phyloP scores from a whole-genome alignment of 2,329 filamentous ascomycete species.

The Colletotrichum simmondsii region DNA sequence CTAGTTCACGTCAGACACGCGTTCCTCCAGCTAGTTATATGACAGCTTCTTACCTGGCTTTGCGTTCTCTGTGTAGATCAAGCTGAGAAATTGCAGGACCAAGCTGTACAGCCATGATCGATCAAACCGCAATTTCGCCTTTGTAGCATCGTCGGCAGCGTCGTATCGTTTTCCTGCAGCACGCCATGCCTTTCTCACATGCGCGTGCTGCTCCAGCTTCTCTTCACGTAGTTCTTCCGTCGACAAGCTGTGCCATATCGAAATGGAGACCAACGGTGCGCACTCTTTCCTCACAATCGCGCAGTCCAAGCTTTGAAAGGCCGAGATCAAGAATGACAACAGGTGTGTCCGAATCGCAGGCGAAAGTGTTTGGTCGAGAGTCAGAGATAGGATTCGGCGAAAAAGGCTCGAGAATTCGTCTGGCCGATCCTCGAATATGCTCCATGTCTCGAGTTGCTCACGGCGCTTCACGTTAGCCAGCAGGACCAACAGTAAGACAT shows the following conservation, averaged over 20 bases:
- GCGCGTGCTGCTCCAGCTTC: conserved; percentile 77
- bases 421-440: conserved; percentile 82
- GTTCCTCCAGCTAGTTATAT: conserved; percentile 19
- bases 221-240: conserved; percentile 79
- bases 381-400: conserved; percentile 89
- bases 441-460: conserved; percentile 89
- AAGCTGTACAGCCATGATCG: conserved; percentile 93
- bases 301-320: conserved; percentile 94
- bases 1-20: conserved; percentile 49
- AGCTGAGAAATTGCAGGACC: conserved; percentile 82
- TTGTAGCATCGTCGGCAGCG: conserved; percentile 80
- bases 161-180: conserved; percentile 89
- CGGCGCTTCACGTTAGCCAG: conserved; percentile 89
- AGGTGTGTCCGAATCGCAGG: conserved; percentile 80
- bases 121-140: conserved; percentile 88
- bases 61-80: conserved; percentile 70
- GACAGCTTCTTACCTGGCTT: conserved; percentile 53
- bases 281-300: conserved; percentile 94
- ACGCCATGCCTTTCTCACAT: conserved; percentile 90
- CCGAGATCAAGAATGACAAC: conserved; percentile 88
- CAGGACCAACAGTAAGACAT: conserved; percentile 87
- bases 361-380: conserved; percentile 75
- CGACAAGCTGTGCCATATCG: conserved; percentile 93
- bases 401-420: conserved; percentile 90
- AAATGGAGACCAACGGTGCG: conserved; percentile 92